phyloP scores from a whole-genome alignment of 176 grass and related monocot species.

The Musa itinerans region DNA sequence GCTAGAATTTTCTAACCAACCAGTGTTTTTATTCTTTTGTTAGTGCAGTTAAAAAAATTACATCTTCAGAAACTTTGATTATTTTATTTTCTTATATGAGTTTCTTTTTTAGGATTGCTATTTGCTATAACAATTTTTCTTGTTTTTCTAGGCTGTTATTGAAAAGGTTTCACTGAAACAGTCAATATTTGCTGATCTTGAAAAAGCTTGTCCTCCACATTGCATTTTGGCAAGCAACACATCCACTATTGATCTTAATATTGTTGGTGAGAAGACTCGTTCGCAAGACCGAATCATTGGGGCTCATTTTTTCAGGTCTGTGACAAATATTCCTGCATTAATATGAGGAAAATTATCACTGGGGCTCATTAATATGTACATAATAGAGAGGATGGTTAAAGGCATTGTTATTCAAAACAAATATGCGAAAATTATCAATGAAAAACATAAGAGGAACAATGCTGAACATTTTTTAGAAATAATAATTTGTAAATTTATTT shows the following conservation, averaged over 20 bases:
- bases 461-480: not conserved
- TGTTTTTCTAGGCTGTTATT: conserved; percentile 72
- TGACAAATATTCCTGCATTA: conserved; percentile 9
- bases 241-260: conserved; percentile 89
- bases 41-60: no score
- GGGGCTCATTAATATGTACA: not conserved
- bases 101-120: not conserved
- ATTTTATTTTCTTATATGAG: not conserved
- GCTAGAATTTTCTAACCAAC: no score
- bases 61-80: no score
- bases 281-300: conserved; percentile 89
- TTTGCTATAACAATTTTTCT: conserved; percentile 1
- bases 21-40: no score
- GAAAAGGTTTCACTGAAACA: conserved; percentile 97
- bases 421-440: not conserved
- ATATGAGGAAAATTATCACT: not conserved
- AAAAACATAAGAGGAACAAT: not conserved
- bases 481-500: not conserved
- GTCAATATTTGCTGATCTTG: conserved; percentile 93
- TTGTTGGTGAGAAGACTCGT: conserved; percentile 73
- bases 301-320: conserved; percentile 98
- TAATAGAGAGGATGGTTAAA: not conserved
- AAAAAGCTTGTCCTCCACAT: conserved; percentile 65
- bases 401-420: not conserved
- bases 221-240: conserved; percentile 98